Percentiles rank a stretch among this genome's conserved stretches.
Conservation (phyloP, 1,284 basidiomycete species). For the Fomitopsis pinicola region DNA sequence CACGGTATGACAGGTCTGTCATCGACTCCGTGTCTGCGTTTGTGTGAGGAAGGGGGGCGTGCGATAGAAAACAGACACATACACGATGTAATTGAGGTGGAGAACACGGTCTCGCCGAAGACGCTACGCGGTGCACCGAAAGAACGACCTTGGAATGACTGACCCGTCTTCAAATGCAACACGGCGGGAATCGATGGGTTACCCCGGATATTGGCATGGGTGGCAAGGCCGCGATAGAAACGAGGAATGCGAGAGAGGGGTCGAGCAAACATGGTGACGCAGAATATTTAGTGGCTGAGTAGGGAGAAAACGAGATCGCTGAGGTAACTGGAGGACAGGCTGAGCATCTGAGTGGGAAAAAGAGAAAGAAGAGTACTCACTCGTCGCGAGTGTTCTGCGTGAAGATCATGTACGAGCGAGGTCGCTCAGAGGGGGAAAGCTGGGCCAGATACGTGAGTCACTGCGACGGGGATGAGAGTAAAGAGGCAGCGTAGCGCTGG, state of each 20-base stretch:
- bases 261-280: constrained; percentile 49
- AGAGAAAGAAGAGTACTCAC: constrained; percentile 38
- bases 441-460: constrained; percentile 13
- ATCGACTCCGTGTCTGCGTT: constrained; percentile 92
- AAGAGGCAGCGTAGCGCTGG: neutral
- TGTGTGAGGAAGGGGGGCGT: constrained; percentile 9
- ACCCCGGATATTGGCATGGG: constrained; percentile 45
- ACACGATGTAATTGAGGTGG: constrained; percentile 98
- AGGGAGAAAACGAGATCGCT: constrained; percentile 84
- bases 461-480: neutral
- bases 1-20: constrained; percentile 98
- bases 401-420: constrained; percentile 71
- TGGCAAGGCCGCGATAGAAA: constrained; percentile 59
- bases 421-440: constrained; percentile 21
- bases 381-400: constrained; percentile 83
- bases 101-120: constrained; percentile 98
- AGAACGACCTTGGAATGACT: constrained; percentile 85
- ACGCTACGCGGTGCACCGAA: constrained; percentile 89
- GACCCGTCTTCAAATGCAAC: constrained; percentile 91
- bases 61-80: constrained; percentile 24
- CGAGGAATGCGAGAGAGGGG: constrained; percentile 46
- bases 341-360: constrained; percentile 5
- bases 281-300: constrained; percentile 46
- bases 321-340: constrained; percentile 56
- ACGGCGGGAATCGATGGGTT: constrained; percentile 62